phyloP scores from a whole-genome alignment of 2,329 filamentous ascomycete species.

The Fusarium sp. region DNA sequence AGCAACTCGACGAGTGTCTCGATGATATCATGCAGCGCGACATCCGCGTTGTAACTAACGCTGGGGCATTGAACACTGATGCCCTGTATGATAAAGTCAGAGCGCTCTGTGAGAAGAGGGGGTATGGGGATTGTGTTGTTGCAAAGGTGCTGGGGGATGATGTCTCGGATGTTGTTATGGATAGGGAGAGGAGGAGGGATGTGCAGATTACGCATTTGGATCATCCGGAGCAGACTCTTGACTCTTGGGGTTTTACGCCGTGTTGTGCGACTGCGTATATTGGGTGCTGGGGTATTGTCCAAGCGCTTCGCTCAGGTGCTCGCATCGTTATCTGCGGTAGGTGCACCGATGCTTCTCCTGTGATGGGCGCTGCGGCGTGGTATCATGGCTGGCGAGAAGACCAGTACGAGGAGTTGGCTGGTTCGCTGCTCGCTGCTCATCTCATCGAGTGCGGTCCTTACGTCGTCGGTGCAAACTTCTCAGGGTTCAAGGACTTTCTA shows the following conservation, averaged over 20 bases:
- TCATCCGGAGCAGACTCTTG: constrained; percentile 42
- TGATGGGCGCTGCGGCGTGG: constrained; percentile 65
- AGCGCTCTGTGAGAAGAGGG: constrained; percentile 43
- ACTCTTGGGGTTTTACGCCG: constrained; percentile 43
- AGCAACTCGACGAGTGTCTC: constrained; percentile 55
- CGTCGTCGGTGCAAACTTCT: constrained; percentile 64
- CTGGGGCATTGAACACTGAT: constrained; percentile 51
- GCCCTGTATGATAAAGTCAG: constrained; percentile 44
- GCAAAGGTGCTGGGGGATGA: constrained; percentile 53
- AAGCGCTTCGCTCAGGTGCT: constrained; percentile 53
- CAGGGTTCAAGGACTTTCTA: constrained; percentile 53
- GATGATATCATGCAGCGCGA: constrained; percentile 47
- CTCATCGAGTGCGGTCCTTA: constrained; percentile 65
- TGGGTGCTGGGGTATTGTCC: constrained; percentile 58
- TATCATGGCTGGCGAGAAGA: constrained; percentile 63
- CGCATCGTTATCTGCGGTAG: constrained; percentile 61
- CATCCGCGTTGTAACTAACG: constrained; percentile 52
- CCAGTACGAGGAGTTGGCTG: constrained; percentile 60
- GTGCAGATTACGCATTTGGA: constrained; percentile 41
- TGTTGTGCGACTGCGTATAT: constrained; percentile 54
- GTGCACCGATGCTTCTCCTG: constrained; percentile 59
- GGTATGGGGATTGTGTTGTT: constrained; percentile 45
- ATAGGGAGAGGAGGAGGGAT: constrained; percentile 5
- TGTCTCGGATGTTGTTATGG: constrained; percentile 42
- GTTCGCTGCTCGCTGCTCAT: constrained; percentile 60